Base-by-base conservation (phyloP, 345 rosid genomes). In the Citrus medica region DNA sequence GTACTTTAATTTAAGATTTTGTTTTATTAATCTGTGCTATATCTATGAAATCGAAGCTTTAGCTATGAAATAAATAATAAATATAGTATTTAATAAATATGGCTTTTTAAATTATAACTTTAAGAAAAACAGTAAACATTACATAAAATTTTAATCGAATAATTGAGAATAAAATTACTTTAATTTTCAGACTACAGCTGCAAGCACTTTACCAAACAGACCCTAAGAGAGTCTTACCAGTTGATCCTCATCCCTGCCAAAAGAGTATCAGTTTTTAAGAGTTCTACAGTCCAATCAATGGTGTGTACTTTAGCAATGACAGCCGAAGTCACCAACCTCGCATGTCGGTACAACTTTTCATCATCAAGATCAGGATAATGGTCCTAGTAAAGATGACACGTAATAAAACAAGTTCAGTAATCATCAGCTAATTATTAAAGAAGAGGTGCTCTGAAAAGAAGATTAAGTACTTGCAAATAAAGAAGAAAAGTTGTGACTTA, bases 291-390 rank as follows among this genome's bases (percentile, higher is more conserved):
- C 98, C 95, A 91, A 74, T 93, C 98, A 37, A 93, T 93, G 32
- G 95, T 93, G 85, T 93, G 98, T 79, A 93, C 82, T 78, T 93
- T 93, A n/a, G 94, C 98, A 67, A 93, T 89, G 37, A 90, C 90
- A 14, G 97, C 94, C 4, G 94, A 87, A 69, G 94, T 91, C 78
- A 93, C 95, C 56, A 93, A 70, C 75, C 95, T 91, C 3, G 94
- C 94, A 46, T 84, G 77, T 37, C 86, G 82, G 70, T 88, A 91
- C 1, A 93, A 89, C 87, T 80, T 86, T 83, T 90, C 93, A 19
- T 93, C 95, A 69, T 88, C 91, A 63, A 90, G 77, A 67, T 89
- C 89, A 13, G 86, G 85, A 77, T 89, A 83, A 59, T 84, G 60
- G 35, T 87, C 86, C 94, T 90, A 32, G 2, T 42, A 22, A 74